A percentile compares a stretch with the other conserved stretches of the same genome.
Evolutionary conservation across 192 early-diverging fungal species (phyloP).

Genomic region (Rhizophagus clarus): DNA sequence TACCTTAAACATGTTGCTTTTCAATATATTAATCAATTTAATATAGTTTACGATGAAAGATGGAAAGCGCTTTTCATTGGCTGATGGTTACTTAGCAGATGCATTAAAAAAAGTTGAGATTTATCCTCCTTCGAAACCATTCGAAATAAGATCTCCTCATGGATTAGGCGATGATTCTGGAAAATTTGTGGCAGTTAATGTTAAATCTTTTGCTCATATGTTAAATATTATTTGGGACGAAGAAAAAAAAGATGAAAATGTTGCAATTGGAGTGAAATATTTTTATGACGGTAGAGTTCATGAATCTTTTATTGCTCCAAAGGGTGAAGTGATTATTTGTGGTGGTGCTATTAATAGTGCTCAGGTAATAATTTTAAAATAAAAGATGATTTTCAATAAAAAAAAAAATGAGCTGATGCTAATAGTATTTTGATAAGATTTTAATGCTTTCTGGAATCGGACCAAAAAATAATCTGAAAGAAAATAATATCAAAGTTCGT

Average conservation of each 20-base stretch:
- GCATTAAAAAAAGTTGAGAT: background rate
- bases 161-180: background rate
- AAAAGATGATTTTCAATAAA: background rate
- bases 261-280: background rate
- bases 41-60: background rate
- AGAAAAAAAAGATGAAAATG: background rate
- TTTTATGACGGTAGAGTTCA: background rate
- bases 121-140: background rate
- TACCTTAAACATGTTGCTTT: too few species aligned
- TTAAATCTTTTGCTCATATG: background rate
- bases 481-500: conserved; percentile 6
- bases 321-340: conserved; percentile 1
- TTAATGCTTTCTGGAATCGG: conserved; percentile 15
- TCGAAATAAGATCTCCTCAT: background rate
- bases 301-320: conserved; percentile 8
- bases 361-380: background rate
- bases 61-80: background rate
- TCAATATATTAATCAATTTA: background rate
- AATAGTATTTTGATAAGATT: background rate
- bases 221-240: conserved; percentile 6
- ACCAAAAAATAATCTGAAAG: background rate
- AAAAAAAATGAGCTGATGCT: background rate
- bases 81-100: background rate
- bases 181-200: background rate
- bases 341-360: background rate